phyloP scores from a whole-genome alignment of 2,329 filamentous ascomycete species.

The Hyphodiscus sp. region DNA sequence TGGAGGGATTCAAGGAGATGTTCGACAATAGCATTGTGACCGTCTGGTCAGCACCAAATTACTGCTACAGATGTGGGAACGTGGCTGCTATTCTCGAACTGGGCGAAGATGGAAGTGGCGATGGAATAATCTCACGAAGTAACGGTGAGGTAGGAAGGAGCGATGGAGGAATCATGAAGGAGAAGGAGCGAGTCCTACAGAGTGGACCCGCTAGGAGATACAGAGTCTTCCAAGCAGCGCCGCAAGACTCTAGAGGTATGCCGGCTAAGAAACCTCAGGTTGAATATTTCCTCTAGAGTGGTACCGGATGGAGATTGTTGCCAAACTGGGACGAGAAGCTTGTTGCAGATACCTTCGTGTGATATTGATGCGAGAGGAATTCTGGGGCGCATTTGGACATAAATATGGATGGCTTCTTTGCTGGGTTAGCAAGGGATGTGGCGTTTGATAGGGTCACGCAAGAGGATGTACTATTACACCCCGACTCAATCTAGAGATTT shows the following conservation, averaged over 20 bases:
- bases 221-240: constrained; percentile 91
- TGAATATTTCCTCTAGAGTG: no score
- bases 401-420: not conserved
- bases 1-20: constrained; percentile 99
- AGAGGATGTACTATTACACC: not conserved
- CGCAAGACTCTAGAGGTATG: constrained; percentile 94
- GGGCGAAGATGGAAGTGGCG: constrained; percentile 77
- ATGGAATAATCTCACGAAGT: constrained; percentile 35
- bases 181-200: constrained; percentile 45
- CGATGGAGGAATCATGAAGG: constrained; percentile 45
- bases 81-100: constrained; percentile 93
- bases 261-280: no score
- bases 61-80: constrained; percentile 88
- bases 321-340: constrained; percentile 92
- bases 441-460: not conserved
- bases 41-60: constrained; percentile 97
- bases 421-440: not conserved
- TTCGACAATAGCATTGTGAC: constrained; percentile 94
- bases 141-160: constrained; percentile 46
- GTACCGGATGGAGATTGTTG: no score
- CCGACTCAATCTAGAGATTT: not conserved
- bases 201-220: constrained; percentile 82
- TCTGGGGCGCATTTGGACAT: not conserved
- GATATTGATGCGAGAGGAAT: not conserved
- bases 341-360: constrained; percentile 92